Evolutionary conservation across 2,329 filamentous ascomycete species (phyloP), one percentile per base, ranked within the genome.

Genomic region (Pseudophaeomoniella oleicola): DNA sequence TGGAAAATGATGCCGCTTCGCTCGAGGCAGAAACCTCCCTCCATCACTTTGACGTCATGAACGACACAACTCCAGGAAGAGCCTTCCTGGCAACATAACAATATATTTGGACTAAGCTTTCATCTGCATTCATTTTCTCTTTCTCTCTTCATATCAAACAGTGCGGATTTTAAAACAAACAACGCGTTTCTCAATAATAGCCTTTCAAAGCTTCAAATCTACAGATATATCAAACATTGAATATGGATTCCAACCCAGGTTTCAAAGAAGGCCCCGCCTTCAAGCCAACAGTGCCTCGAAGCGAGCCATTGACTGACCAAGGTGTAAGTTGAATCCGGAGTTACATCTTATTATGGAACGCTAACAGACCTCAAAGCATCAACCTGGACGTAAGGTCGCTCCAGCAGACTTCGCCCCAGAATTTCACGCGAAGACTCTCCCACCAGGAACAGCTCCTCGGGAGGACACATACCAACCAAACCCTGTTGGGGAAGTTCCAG

Each of bases 401-500:
- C 55, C 55, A n/a, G 44, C 47, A 10, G 60, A 64, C 43, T 71
- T 74, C 45, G 75, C 57, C 10, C 73, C 73, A 14, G 78, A 81
- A 49, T 85, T 81, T 62, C 62, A 69, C 47, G 69, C 72, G 16
- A 45, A 84, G 52, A 67, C 66, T 1, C 57, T 75, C 22, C 66
- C 75, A 0, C 57, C 77, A 0, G 80, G 80, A 40, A 71, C 72
- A 3, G 79, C 80, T 0, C 80, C 80, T 53, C 34, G 36, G 46
- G 9, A 62, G 65, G 17, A 65, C 67, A 54, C 51, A 57, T 39
- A 43, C 38, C 27, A 39, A 41, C 39, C 49, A 50, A 42, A 45
- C 29, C 32, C 42, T 4, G 19, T 36, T 13, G 44, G 45, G 42
- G 54, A 56, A 27, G 44, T 52, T 6, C 59, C 62, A 3, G 50